Evolutionary conservation across 2,329 filamentous ascomycete genomes (phyloP).

Genomic region (Juglanconis oblonga): DNA sequence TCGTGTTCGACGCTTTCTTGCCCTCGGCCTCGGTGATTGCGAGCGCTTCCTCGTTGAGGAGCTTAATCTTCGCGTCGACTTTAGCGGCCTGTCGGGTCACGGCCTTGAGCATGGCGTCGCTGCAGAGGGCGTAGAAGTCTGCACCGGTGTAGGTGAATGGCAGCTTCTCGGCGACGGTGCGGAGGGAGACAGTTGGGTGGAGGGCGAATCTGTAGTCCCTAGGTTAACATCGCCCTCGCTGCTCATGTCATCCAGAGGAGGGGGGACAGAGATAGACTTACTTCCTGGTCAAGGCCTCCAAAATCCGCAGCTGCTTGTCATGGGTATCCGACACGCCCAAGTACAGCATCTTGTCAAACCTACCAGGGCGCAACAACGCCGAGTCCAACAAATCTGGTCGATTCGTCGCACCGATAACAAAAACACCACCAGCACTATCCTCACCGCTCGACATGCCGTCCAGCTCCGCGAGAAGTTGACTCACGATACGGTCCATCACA

Average conservation of each 20-base stretch:
- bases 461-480: conserved; percentile 87
- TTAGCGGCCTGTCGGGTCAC: conserved; percentile 84
- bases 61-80: conserved; percentile 79
- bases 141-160: conserved; percentile 97
- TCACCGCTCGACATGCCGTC: conserved; percentile 97
- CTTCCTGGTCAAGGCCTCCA: conserved; percentile 94
- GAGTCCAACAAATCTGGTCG: conserved; percentile 89
- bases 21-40: conserved; percentile 15
- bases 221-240: background rate
- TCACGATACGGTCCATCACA: conserved; percentile 97
- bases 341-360: conserved; percentile 99
- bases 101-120: conserved; percentile 97
- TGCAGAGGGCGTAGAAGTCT: conserved; percentile 95
- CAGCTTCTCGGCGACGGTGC: conserved; percentile 69
- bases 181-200: conserved; percentile 72
- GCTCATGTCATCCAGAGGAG: background rate
- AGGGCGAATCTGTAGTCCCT: conserved; percentile 68
- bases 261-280: conserved; percentile 43
- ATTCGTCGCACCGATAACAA: conserved; percentile 96
- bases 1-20: conserved; percentile 37
- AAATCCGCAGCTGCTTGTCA: conserved; percentile 89
- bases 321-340: conserved; percentile 95
- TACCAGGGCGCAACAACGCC: conserved; percentile 80
- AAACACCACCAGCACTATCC: conserved; percentile 77
- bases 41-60: conserved; percentile 55